Evolutionary conservation across 305 asterid species (phyloP).

Genomic region (Fraxinus nigra): DNA sequence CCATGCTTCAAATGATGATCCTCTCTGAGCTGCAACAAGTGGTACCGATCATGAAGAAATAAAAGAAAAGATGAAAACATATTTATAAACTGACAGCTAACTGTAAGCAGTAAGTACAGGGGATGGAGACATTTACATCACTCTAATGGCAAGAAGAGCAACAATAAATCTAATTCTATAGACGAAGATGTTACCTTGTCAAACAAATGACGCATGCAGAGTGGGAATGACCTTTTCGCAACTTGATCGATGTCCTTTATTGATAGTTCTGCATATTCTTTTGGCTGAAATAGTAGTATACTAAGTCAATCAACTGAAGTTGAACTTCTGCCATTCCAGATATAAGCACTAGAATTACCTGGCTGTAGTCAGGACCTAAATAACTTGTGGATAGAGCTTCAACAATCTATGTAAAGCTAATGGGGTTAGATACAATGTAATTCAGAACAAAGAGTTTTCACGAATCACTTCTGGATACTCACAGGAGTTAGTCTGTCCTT

Average conservation of each 20-base stretch:
- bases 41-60: not conserved
- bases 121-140: constrained; percentile 12
- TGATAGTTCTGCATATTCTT: constrained; percentile 62
- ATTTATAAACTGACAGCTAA: not conserved
- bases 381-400: constrained; percentile 92
- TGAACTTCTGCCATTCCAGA: constrained; percentile 8
- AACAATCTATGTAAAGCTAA: constrained; percentile 51
- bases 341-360: constrained; percentile 45
- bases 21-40: constrained; percentile 70
- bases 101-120: constrained; percentile 20
- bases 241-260: constrained; percentile 84
- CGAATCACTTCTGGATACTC: constrained; percentile 35
- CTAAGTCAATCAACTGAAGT: constrained; percentile 28
- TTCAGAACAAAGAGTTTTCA: constrained; percentile 12
- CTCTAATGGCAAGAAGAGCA: constrained; percentile 9
- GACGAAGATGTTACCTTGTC: constrained; percentile 56
- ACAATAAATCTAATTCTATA: constrained; percentile 1
- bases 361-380: constrained; percentile 86
- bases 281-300: constrained; percentile 55
- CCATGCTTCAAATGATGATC: constrained; percentile 99
- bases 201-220: constrained; percentile 93
- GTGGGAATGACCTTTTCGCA: constrained; percentile 84
- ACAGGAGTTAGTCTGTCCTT: constrained; percentile 91
- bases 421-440: constrained; percentile 30
- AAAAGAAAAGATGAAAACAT: not conserved